These are phyloP conservation scores for Fusarium floridanum DNA, from an alignment of 2,329 filamentous ascomycete species.

Conservation along the genomic window DNA sequence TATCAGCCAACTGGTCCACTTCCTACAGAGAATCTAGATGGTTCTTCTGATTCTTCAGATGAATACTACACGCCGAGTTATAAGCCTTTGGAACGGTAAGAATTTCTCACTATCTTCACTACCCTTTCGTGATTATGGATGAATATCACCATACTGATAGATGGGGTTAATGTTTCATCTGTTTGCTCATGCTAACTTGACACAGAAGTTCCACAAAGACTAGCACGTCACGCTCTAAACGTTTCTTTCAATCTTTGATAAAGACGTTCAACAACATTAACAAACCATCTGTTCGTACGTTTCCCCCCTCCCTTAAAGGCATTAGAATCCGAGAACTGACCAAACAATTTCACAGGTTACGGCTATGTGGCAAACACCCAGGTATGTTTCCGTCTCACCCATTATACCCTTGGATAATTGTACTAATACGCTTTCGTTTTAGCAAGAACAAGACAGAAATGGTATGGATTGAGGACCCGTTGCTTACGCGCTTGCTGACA, in stretches of 20 bases:
- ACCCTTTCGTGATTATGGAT: background rate
- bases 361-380: constrained; percentile 38
- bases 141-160: background rate
- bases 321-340: constrained; percentile 13
- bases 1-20: constrained; percentile 18
- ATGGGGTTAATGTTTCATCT: background rate
- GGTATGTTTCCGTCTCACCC: constrained; percentile 11
- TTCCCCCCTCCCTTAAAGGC: background rate
- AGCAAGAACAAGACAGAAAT: constrained; percentile 45
- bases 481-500: constrained; percentile 19
- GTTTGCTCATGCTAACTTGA: constrained; percentile 25
- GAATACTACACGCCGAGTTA: constrained; percentile 28
- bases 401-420: background rate
- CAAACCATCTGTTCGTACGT: constrained; percentile 39
- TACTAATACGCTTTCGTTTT: constrained; percentile 22
- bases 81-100: constrained; percentile 35
- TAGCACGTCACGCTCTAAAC: constrained; percentile 35
- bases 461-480: constrained; percentile 17
- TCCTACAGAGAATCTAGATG: constrained; percentile 18
- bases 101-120: background rate
- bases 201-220: constrained; percentile 14
- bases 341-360: constrained; percentile 25
- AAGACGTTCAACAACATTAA: constrained; percentile 40
- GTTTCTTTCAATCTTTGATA: constrained; percentile 40
- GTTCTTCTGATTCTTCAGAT: constrained; percentile 41